phyloP scores from a whole-genome alignment of 2,329 filamentous ascomycete genomes.

The Ascochyta lentis region DNA sequence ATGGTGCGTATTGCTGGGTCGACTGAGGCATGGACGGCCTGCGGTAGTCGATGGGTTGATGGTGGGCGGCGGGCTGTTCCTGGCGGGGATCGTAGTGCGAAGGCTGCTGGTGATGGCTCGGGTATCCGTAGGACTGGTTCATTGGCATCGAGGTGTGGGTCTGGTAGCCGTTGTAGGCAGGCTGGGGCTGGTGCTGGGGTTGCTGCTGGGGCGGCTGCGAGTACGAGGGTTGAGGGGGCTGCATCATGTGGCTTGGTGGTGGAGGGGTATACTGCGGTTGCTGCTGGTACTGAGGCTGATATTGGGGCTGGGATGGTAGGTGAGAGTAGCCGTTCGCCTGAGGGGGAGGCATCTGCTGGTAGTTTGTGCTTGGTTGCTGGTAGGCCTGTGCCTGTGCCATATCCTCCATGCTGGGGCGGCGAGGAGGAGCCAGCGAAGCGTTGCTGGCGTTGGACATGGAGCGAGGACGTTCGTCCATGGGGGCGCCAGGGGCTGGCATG shows the following conservation, averaged over 20 bases:
- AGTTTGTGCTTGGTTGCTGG: conserved; percentile 40
- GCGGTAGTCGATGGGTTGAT: conserved; percentile 49
- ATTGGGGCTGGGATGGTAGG: conserved; percentile 48
- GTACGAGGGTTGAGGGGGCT: conserved; percentile 45
- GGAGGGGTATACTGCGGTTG: conserved; percentile 41
- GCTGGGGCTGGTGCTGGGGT: conserved; percentile 22
- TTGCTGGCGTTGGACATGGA: conserved; percentile 67
- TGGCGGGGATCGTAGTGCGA: conserved; percentile 51
- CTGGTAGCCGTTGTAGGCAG: conserved; percentile 39
- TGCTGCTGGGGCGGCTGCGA: conserved; percentile 33
- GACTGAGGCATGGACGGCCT: conserved; percentile 48
- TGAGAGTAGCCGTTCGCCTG: conserved; percentile 49
- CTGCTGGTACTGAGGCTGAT: conserved; percentile 45
- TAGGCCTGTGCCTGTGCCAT: conserved; percentile 51
- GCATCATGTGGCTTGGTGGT: conserved; percentile 48
- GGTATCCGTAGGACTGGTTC: conserved; percentile 52
- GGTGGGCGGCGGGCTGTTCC: conserved; percentile 49
- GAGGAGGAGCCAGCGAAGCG: conserved; percentile 45
- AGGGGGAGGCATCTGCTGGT: conserved; percentile 51
- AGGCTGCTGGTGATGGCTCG: conserved; percentile 38
- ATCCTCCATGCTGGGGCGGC: conserved; percentile 55
- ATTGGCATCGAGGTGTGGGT: conserved; percentile 45
- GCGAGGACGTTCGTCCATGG: conserved; percentile 58
- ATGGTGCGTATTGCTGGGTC: conserved; percentile 45
- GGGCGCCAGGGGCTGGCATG: conserved; percentile 18